Evolutionary conservation across 768 basidiomycete genomes (phyloP).

Genomic region (Pulveroboletus frians): DNA sequence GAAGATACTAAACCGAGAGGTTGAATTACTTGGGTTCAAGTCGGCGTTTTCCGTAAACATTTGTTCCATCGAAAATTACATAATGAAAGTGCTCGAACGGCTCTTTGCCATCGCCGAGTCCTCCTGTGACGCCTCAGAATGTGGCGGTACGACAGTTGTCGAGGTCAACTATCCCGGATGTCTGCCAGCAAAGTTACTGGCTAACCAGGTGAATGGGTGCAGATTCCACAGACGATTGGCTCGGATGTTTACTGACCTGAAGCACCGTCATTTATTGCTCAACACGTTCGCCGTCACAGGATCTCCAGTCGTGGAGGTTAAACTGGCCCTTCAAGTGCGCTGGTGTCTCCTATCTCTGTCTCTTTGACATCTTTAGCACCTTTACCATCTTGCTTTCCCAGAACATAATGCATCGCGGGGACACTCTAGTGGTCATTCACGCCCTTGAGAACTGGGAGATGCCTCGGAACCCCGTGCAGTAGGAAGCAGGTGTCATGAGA

Average conservation of each 20-base stretch:
- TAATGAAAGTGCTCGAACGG: background rate
- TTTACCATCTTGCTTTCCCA: conserved; percentile 17
- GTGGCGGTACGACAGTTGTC: conserved; percentile 11
- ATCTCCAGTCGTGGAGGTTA: conserved; percentile 30
- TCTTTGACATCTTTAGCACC: too few species aligned
- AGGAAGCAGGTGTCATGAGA: conserved; percentile 13
- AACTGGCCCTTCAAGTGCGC: conserved; percentile 27
- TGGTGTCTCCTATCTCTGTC: conserved; percentile 29
- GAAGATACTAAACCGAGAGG: too few species aligned
- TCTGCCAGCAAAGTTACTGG: conserved; percentile 8
- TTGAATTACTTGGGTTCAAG: too few species aligned
- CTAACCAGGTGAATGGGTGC: conserved; percentile 22
- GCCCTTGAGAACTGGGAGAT: conserved; percentile 17
- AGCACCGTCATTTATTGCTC: conserved; percentile 30
- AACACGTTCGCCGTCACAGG: conserved; percentile 31
- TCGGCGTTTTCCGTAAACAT: too few species aligned
- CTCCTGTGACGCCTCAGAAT: conserved; percentile 21
- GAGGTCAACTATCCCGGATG: conserved; percentile 5
- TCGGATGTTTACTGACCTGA: conserved; percentile 21
- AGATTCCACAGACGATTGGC: conserved; percentile 16
- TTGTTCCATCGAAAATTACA: too few species aligned
- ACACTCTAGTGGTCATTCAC: conserved; percentile 13
- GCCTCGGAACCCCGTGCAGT: conserved; percentile 18
- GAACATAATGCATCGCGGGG: conserved; percentile 15
- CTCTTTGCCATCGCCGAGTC: conserved; percentile 17